Evolutionary conservation across 2,329 filamentous ascomycete species (phyloP), one percentile per base, ranked within the genome.

Genomic region (Epichloe uncinata): DNA sequence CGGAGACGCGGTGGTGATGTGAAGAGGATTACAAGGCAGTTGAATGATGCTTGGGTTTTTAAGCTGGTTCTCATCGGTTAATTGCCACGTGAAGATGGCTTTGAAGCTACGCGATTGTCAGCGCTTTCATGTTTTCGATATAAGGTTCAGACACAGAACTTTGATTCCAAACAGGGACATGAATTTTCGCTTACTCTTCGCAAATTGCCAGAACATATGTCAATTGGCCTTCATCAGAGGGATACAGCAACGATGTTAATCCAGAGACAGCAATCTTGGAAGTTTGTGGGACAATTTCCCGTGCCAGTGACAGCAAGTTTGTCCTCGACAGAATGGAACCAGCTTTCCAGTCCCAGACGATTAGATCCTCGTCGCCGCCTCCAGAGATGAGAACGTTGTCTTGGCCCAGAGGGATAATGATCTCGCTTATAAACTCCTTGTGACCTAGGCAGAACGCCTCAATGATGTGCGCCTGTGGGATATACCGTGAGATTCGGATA

Each of bases 361-460:
- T 79, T 9, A 98, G 61, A 55, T 83, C 77, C 52, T 83, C 73
- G 58, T 97, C 91, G 4, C 91, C 93, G 45, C 91, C 91, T 9
- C 87, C 93, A 5, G 89, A 95, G 34, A 97, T 69, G 33, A 98
- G 74, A 1, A 84, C 57, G n/a, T 81, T 73, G 3, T 73, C 73
- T 22, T 72, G 67, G 48, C 66, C 68, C 0, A 63, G 62, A 0
- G 82, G 81, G 16, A 91, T 69, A 59, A 82, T 84, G 42, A 98
- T 70, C 51, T 79, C 81, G 68, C 77, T 88, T 56, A 98, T 74
- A 63, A 97, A 97, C 37, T 90, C 79, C 48, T 75, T 81, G 66
- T 98, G 93, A 4, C 89, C 91, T 3, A 96, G 76, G 62, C 91
- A 97, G 66, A 86, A 97, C 0, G 75, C 75, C 66, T 97, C 89